These are phyloP conservation scores for Ascochyta pisi DNA, from an alignment of 2,329 filamentous ascomycete genomes.

Conservation along the genomic window DNA sequence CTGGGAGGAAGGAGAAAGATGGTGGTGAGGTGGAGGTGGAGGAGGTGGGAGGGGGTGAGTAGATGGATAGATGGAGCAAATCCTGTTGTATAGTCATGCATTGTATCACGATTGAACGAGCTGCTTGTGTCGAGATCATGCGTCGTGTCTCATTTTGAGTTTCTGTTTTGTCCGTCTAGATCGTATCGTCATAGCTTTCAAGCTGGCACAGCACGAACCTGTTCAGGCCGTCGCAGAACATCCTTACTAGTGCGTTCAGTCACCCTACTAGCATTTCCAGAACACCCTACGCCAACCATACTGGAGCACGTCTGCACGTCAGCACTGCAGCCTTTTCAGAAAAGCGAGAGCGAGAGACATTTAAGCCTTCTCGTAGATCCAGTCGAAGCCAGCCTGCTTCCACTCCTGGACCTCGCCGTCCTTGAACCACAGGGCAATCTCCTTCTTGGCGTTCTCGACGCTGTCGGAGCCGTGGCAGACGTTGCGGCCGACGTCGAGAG, in stretches of 20 bases:
- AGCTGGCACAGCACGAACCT: not conserved
- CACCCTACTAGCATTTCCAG: not conserved
- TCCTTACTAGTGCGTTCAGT: not conserved
- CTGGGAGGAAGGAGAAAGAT: not conserved
- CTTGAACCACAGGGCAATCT: conserved; percentile 99
- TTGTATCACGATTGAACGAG: not conserved
- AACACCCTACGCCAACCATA: not conserved
- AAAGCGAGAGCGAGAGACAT: conserved; percentile 4
- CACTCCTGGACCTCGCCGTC: conserved; percentile 83
- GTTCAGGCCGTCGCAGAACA: not conserved
- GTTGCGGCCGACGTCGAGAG: conserved; percentile 93
- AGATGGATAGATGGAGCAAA: too few species aligned
- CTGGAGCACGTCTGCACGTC: not conserved
- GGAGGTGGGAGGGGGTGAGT: not conserved
- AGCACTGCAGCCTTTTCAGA: not conserved
- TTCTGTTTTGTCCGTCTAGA: conserved; percentile 25
- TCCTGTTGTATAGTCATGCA: not conserved
- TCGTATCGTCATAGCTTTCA: conserved; percentile 27
- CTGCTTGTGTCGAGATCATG: conserved; percentile 25
- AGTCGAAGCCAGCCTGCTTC: conserved; percentile 84
- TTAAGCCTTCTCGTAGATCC: conserved; percentile 90
- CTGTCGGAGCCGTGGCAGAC: conserved; percentile 99
- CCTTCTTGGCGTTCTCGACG: conserved; percentile 99
- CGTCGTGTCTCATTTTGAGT: conserved; percentile 31
- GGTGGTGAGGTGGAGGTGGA: not conserved